Base-by-base conservation (phyloP, 192 early-diverging fungal species). In the Borealophlyctis nickersoniae region DNA sequence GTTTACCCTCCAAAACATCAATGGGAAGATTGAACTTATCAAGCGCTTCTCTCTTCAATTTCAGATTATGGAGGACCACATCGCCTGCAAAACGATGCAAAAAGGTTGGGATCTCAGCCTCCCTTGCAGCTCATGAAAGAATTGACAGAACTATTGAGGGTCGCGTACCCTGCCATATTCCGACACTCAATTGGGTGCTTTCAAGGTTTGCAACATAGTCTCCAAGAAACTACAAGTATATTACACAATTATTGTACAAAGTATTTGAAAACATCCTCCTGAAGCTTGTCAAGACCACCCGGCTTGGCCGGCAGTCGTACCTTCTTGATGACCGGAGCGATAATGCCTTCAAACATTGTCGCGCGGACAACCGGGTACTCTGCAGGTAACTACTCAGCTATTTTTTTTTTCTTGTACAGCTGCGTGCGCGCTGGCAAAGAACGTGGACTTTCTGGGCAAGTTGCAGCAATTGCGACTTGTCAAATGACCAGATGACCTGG, bases 121-220 rank as follows among this genome's bases (percentile, higher is more conserved):
- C n/a, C n/a, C n/a, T n/a, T 14, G 45, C 11, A 14, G 45, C 45
- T 14, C n/a, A 53, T 24, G 26, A 24, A 3, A 16, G 23, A 3
- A 3, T n/a, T 56, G 5, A 56, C 29, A 5, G 19, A 56, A 16
- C 5, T 3, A 16, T 31, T 16, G 23, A 11, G 19, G 52, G 5
- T 27, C 9, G 5, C 69, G n/a, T 88, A 91, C 92, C 93, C 66
- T 87, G 85, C 96, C 94, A 98, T 52, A 98, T 91, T 31, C 88
- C 94, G 57, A 98, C 87, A 61, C 91, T 91, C 60, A 98, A 87
- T 84, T 98, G 94, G 53, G 86, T 91, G 30, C 90, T 89, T 66
- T 96, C 92, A 26, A 98, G 82, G 75, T 97, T 95, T 33, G 88
- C 87, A 45, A 96, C 92, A 85, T 96, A 96, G 66, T 93, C 92